Conservation (phyloP, 2,329 filamentous ascomycete species). For the Calonectria pseudoreteaudii region DNA sequence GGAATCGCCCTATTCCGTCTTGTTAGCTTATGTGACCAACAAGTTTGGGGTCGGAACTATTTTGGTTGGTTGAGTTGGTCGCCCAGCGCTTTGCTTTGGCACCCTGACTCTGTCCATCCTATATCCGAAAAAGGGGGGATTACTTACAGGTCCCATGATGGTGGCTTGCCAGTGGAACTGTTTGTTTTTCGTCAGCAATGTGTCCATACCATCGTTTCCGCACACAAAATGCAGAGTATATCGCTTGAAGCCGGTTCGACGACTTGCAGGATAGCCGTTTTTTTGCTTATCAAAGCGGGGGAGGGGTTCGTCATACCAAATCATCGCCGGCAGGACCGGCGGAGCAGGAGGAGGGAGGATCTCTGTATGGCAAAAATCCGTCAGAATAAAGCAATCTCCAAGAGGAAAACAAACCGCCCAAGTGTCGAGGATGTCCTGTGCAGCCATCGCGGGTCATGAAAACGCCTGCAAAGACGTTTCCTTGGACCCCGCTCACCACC, state of each 20-base stretch:
- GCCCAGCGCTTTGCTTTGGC: slow-evolving; percentile 33
- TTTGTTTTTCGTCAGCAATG: slow-evolving; percentile 40
- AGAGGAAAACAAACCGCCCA: neutral
- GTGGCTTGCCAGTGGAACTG: slow-evolving; percentile 99
- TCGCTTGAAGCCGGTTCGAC: slow-evolving; percentile 26
- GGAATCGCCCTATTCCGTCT: slow-evolving; percentile 80
- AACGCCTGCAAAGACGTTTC: slow-evolving; percentile 31
- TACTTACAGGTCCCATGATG: slow-evolving; percentile 97
- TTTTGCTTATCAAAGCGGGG: slow-evolving; percentile 37
- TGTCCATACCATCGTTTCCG: slow-evolving; percentile 12
- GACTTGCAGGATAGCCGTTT: slow-evolving; percentile 27
- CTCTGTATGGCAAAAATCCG: slow-evolving; percentile 65
- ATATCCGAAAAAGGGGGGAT: slow-evolving; percentile 21
- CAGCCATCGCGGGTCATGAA: slow-evolving; percentile 27
- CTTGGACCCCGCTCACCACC: slow-evolving; percentile 50
- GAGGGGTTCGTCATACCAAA: slow-evolving; percentile 77
- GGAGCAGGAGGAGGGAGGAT: slow-evolving; percentile 98
- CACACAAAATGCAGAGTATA: neutral
- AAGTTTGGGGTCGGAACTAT: slow-evolving; percentile 11
- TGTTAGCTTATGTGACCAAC: slow-evolving; percentile 44
- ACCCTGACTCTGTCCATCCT: slow-evolving; percentile 18
- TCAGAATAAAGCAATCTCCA: slow-evolving; percentile 34
- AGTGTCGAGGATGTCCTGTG: neutral
- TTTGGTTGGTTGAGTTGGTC: slow-evolving; percentile 28
- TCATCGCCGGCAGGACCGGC: slow-evolving; percentile 97